Evolutionary conservation across 805 yeast genomes (phyloP), one percentile per base, ranked within the genome.

Genomic region (Lachancea sp.): DNA sequence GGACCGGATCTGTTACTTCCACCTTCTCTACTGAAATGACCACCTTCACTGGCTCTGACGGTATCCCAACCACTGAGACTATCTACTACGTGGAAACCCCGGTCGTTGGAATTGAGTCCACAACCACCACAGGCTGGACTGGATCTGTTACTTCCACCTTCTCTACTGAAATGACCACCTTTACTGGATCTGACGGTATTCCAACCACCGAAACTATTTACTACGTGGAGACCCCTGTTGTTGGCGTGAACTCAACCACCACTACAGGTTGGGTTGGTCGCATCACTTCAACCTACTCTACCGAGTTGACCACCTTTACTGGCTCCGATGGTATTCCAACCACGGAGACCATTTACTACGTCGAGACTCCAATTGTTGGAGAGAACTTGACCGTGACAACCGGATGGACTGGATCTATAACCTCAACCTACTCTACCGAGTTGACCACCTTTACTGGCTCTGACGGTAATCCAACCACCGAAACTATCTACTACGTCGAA

Each of bases 401-500:
- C 12, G 30, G 42, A 9, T 44, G 50, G 48, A 36, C 46, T n/a
- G 45, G 47, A 1, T 11, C 45, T 12, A 32, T 30, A 12, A 30
- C 41, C 17, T 13, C 42, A 1, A 52, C 54, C 3, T 42, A 36
- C 31, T 38, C 52, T 10, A 47, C 53, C 25, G 45, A 39, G 7
- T 13, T 32, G 20, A 32, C 39, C 15, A 49, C 50, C 0, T 22
- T 39, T 6, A 44, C 48, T 13, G 48, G 41, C n/a, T 18, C 29
- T 12, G 36, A 27, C 18, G 47, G 48, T 2, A 34, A 11, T 4
- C 40, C 27, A 17, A 47, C 46, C 10, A 42, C 50, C 18, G 47
- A 47, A 36, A 49, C 55, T 1, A 43, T 47, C 25, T 51, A 51
- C 40, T 38, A 25, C 29, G 43, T 44, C 25, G 34, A 44, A n/a